Evolutionary conservation across 1,284 basidiomycete genomes (phyloP).

Genomic region (Mycosarcoma maydis): DNA sequence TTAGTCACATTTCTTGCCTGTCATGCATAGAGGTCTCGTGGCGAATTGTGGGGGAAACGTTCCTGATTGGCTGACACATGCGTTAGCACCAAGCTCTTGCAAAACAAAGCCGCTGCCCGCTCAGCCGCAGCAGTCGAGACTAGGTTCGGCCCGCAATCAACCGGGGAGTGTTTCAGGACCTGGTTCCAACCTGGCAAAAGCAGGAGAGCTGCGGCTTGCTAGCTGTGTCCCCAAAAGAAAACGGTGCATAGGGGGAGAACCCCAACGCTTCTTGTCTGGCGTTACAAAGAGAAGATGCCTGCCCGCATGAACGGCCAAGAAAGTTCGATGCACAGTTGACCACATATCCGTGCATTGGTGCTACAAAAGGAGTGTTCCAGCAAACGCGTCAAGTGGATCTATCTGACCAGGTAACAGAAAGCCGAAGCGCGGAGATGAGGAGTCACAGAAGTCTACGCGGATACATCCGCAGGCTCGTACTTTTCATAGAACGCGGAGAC

Average conservation of each 20-base stretch:
- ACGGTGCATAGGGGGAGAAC: no score
- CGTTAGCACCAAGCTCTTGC: neutral
- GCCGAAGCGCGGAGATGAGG: neutral
- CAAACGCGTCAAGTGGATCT: no score
- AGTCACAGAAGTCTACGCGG: constrained; percentile 1
- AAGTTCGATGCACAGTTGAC: neutral
- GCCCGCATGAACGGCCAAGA: neutral
- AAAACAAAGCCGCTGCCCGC: neutral
- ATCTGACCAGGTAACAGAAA: no score
- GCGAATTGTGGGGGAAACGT: constrained; percentile 8
- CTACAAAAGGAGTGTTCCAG: no score
- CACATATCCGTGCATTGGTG: neutral
- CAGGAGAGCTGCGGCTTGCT: no score
- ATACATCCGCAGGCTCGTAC: neutral
- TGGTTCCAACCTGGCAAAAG: no score
- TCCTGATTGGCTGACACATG: constrained; percentile 7
- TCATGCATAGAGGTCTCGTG: neutral
- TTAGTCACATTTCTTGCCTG: constrained; percentile 12
- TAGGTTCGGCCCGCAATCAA: neutral
- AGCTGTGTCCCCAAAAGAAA: no score
- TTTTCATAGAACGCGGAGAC: no score
- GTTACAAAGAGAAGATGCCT: no score
- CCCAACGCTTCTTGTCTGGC: no score
- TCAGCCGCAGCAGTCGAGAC: neutral
- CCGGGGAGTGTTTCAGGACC: no score